phyloP scores from a whole-genome alignment of 2,329 filamentous ascomycete genomes.

The Exophiala xenobiotica region DNA sequence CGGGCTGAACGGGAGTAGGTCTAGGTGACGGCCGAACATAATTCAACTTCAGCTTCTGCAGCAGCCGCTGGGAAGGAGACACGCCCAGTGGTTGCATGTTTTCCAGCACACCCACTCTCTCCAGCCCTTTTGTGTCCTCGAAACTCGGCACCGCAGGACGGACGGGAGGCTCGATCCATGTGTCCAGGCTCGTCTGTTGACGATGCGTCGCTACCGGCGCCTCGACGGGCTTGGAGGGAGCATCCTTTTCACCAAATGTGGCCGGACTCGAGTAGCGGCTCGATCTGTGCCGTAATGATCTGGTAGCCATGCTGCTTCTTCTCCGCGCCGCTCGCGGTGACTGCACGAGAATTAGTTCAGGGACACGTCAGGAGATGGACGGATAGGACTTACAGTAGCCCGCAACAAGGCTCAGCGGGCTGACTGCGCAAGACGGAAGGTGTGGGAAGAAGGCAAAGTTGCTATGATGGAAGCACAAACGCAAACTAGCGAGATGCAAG shows the following conservation, averaged over 20 bases:
- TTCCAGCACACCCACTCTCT: constrained; percentile 72
- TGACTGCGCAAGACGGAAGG: constrained; percentile 10
- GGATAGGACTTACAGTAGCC: constrained; percentile 24
- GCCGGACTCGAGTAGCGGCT: constrained; percentile 31
- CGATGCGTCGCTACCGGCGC: constrained; percentile 22
- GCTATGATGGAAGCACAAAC: constrained; percentile 13
- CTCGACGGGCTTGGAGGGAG: constrained; percentile 24
- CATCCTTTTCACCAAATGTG: constrained; percentile 26
- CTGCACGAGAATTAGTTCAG: constrained; percentile 25
- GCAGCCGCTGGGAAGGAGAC: constrained; percentile 63
- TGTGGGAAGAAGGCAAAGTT: constrained; percentile 11
- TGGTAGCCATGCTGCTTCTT: constrained; percentile 28
- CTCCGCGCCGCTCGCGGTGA: constrained; percentile 26
- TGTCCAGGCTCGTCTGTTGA: constrained; percentile 34
- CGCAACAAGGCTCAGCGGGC: constrained; percentile 19
- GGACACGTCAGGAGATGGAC: constrained; percentile 13
- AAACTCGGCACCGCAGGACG: constrained; percentile 64
- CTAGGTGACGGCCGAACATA: constrained; percentile 26
- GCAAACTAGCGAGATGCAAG: constrained; percentile 11
- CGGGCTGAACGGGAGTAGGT: constrained; percentile 21
- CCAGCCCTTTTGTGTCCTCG: constrained; percentile 70
- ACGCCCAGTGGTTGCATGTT: constrained; percentile 81
- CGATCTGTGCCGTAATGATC: constrained; percentile 30
- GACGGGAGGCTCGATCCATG: constrained; percentile 59
- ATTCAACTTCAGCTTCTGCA: constrained; percentile 50